These are phyloP conservation scores for Cladosporium colombiae DNA, from an alignment of 2,329 filamentous ascomycete genomes.

Conservation along the genomic window DNA sequence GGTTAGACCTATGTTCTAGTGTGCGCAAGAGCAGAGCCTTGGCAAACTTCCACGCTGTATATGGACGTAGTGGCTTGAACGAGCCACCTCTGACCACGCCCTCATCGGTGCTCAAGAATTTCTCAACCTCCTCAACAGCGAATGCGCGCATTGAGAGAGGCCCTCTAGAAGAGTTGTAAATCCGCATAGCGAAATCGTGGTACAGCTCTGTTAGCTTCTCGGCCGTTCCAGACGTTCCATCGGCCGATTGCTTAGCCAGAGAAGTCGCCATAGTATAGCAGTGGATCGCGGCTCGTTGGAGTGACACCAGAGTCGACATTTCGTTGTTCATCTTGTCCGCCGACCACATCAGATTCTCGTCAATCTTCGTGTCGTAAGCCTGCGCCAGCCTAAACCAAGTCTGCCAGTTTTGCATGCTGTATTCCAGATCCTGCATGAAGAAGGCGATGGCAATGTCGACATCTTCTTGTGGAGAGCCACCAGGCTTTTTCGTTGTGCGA, in stretches of 20 bases:
- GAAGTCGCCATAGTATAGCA: conserved; percentile 71
- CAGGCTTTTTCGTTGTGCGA: conserved; percentile 71
- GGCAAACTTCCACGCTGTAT: conserved; percentile 66
- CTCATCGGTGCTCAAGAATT: conserved; percentile 56
- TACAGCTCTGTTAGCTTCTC: conserved; percentile 65
- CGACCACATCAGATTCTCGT: conserved; percentile 84
- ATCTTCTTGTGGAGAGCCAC: conserved; percentile 76
- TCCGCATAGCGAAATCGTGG: conserved; percentile 66
- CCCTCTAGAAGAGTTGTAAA: conserved; percentile 68
- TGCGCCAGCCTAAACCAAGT: conserved; percentile 88
- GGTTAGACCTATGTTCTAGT: conserved; percentile 58
- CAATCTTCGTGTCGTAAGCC: conserved; percentile 82
- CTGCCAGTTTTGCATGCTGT: conserved; percentile 80
- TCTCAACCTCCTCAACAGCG: conserved; percentile 60
- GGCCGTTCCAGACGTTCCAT: conserved; percentile 55
- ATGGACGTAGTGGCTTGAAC: conserved; percentile 59
- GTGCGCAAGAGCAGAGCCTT: conserved; percentile 62
- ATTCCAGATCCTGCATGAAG: conserved; percentile 78
- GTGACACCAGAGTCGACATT: conserved; percentile 69
- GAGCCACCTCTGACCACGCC: conserved; percentile 58
- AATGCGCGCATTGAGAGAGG: conserved; percentile 70
- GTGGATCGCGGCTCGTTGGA: conserved; percentile 80
- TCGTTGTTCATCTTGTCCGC: conserved; percentile 90
- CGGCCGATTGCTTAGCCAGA: conserved; percentile 58
- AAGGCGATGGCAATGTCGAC: conserved; percentile 79